Evolutionary conservation across 1,284 basidiomycete genomes (phyloP).

Genomic region (Stygiomarasmius scandens): DNA sequence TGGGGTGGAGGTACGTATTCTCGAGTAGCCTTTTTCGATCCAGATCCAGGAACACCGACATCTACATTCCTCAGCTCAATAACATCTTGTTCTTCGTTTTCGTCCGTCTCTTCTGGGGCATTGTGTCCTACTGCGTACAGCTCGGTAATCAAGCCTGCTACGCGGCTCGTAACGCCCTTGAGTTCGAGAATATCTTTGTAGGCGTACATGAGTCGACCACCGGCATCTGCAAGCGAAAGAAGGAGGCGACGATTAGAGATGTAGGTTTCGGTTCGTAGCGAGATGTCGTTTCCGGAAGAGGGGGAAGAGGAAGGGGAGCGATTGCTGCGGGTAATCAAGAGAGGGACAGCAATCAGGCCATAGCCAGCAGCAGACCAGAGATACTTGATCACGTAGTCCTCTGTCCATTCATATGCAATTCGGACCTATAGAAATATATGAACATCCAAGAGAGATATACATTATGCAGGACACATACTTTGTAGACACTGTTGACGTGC

Average conservation of each 20-base stretch:
- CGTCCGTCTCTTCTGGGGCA: neutral
- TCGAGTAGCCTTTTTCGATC: neutral
- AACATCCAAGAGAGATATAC: too few relatives aligned
- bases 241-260: conserved; percentile 94
- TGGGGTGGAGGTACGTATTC: neutral
- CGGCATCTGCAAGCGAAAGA: conserved; percentile 92
- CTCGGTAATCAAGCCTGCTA: conserved; percentile 88
- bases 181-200: conserved; percentile 93
- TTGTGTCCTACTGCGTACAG: conserved; percentile 69
- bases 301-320: neutral
- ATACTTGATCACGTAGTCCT: conserved; percentile 95
- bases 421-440: conserved; percentile 53
- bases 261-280: conserved; percentile 62
- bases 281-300: conserved; percentile 2
- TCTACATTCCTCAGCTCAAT: conserved; percentile 74
- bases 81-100: conserved; percentile 29
- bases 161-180: conserved; percentile 87
- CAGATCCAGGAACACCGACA: conserved; percentile 63
- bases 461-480: too few relatives aligned
- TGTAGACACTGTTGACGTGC: conserved; percentile 93
- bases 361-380: conserved; percentile 92
- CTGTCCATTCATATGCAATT: conserved; percentile 87
- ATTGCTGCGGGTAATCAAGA: conserved; percentile 60
- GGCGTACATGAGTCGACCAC: conserved; percentile 89
- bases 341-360: conserved; percentile 85